Percentiles rank a stretch among this genome's conserved stretches.
These are phyloP conservation scores for Fusarium caatingaense DNA, from an alignment of 2,329 filamentous ascomycete species.

Conservation along the genomic window DNA sequence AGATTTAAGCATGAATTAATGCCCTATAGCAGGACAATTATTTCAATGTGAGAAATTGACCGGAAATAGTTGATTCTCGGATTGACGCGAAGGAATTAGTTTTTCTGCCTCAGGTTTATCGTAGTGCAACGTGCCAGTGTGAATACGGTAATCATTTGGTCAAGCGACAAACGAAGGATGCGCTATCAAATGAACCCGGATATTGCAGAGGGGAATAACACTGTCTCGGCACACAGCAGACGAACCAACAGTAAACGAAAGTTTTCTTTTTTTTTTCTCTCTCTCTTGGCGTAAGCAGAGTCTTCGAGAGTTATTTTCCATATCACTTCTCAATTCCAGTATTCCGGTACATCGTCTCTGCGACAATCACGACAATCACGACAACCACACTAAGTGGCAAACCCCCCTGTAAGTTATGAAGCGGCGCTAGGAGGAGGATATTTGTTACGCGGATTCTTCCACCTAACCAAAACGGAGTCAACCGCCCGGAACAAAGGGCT, in stretches of 20 bases:
- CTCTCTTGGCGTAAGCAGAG: too few relatives aligned
- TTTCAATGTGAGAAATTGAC: neutral
- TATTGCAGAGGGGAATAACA: neutral
- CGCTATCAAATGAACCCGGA: neutral
- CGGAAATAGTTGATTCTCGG: neutral
- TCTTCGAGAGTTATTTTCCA: too few relatives aligned
- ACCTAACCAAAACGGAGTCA: neutral
- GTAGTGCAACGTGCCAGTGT: neutral
- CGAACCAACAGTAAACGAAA: too few relatives aligned
- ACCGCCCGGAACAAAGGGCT: neutral
- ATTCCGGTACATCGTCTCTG: neutral
- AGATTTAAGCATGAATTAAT: neutral
- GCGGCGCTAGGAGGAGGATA: neutral
- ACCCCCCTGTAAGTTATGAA: neutral
- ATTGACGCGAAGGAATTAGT: neutral
- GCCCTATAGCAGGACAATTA: neutral
- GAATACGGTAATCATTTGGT: neutral
- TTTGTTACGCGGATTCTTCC: neutral
- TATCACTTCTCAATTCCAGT: neutral
- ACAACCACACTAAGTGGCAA: neutral
- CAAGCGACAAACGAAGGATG: neutral
- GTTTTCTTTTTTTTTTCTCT: too few relatives aligned
- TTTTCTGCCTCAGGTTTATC: neutral
- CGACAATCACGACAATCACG: neutral
- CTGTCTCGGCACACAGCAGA: neutral